Evolutionary conservation across 805 yeast genomes (phyloP).

Genomic region (Vanderwaltozyma verrucispora): DNA sequence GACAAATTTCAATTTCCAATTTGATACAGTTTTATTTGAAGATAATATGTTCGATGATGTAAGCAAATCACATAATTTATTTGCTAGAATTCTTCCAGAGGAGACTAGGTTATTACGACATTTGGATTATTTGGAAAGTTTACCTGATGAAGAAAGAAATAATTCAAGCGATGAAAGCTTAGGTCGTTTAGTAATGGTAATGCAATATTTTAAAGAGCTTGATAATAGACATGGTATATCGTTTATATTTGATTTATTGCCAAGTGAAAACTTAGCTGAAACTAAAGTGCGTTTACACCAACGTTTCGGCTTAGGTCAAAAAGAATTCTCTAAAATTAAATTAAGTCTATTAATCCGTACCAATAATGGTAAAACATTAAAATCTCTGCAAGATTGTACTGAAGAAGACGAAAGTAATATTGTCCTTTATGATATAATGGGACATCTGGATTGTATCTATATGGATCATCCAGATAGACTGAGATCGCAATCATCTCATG

Average conservation of each 20-base stretch:
- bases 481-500: slow-evolving; percentile 43
- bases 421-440: slow-evolving; percentile 45
- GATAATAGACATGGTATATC: slow-evolving; percentile 72
- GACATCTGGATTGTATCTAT: slow-evolving; percentile 48
- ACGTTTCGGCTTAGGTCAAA: slow-evolving; percentile 65
- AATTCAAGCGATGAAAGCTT: slow-evolving; percentile 6
- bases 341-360: slow-evolving; percentile 32
- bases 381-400: slow-evolving; percentile 35
- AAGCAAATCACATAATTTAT: slow-evolving; percentile 30
- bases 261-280: slow-evolving; percentile 52
- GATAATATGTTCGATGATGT: slow-evolving; percentile 32
- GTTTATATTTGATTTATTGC: slow-evolving; percentile 61
- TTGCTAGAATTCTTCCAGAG: slow-evolving; percentile 39
- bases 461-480: slow-evolving; percentile 83
- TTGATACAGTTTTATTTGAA: slow-evolving; percentile 28
- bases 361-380: slow-evolving; percentile 27
- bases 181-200: slow-evolving; percentile 48
- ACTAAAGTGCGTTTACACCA: slow-evolving; percentile 60
- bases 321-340: slow-evolving; percentile 67
- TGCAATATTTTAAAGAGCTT: slow-evolving; percentile 67
- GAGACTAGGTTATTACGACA: slow-evolving; percentile 23
- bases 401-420: slow-evolving; percentile 37
- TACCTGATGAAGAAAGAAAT: slow-evolving; percentile 8
- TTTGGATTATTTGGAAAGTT: slow-evolving; percentile 8
- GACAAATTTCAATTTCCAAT: slow-evolving; percentile 35